Evolutionary conservation across 2,329 filamentous ascomycete genomes (phyloP).

Genomic region (Epichloe sibirici): DNA sequence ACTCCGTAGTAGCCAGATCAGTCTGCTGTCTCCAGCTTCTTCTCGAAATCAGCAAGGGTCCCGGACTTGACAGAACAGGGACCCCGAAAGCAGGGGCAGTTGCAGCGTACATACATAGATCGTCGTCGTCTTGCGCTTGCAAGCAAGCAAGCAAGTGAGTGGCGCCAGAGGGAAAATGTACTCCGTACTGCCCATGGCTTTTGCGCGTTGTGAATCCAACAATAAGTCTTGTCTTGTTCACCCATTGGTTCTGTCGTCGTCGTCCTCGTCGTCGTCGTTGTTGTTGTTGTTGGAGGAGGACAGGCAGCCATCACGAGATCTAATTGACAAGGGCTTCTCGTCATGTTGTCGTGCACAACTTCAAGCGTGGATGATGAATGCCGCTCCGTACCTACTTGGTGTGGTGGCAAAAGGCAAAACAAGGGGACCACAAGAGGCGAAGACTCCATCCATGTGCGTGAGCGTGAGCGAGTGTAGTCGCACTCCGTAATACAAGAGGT

Average conservation of each 20-base stretch:
- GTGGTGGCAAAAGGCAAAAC: constrained; percentile 8
- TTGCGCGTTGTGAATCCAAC: not conserved
- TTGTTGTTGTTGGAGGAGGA: not conserved
- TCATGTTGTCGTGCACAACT: not conserved
- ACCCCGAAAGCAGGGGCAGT: constrained; percentile 1
- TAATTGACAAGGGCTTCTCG: not conserved
- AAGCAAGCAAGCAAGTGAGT: not conserved
- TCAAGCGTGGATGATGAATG: not conserved
- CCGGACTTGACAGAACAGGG: not conserved
- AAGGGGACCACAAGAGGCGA: not conserved
- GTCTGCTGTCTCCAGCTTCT: not conserved
- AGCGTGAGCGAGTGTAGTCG: not conserved
- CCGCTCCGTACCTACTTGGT: not conserved
- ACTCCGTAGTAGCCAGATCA: not conserved
- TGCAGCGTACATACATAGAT: not conserved
- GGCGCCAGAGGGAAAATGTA: not conserved
- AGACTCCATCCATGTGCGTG: not conserved
- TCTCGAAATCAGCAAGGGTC: not conserved
- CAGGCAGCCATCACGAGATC: not conserved
- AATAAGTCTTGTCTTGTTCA: not conserved
- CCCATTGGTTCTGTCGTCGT: not conserved
- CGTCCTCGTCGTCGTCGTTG: not conserved
- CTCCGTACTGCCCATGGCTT: not conserved
- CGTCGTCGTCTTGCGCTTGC: not conserved
- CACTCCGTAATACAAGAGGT: too few species aligned